Base-by-base conservation (phyloP, 208 protist species). In the Blastocrithidia nonstop region DNA sequence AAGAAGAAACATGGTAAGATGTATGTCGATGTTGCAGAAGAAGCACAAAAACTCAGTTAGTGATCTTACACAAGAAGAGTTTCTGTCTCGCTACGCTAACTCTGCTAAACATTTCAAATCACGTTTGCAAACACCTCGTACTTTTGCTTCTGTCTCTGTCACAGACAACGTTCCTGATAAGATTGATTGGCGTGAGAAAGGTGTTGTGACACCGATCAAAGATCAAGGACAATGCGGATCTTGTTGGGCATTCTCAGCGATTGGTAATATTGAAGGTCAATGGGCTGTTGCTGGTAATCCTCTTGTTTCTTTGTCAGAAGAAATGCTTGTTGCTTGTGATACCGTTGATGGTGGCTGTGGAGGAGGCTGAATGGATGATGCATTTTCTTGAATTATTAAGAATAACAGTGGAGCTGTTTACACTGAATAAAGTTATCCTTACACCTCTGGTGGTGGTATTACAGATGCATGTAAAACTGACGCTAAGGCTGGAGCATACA, bases 241-340 rank as follows among this genome's bases (percentile, higher is more conserved):
- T 16, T 98, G 95, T 71, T 98, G 95, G 95, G 57, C 94, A 41
- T 98, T 98, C 83, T 87, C 82, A 6, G 69, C 95, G 15, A 93
- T 88, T 31, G 90, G 87, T 37, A 66, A 90, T 46, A 74, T 95
- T 28, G 94, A 97, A 60, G 71, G 85, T 6, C 56, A 65, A 44
- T 83, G 64, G 58, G 50, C 50, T 26, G 29, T 71, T 2, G 41
- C 49, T 2, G 75, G 67, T n/a, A 27, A 88, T 51, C 24, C 51
- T 25, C 65, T 95, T n/a, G 49, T 55, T 2, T 19, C 41, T 15
- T 69, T 98, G 13, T 96, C 92, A 8, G 94, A 97, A 71, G 87
- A 97, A 70, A 54, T 90, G 53, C 70, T 98, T 45, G 88, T 97
- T 28, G 82, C 93, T 19, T 98, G 95, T 59, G 90, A 88, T 45